Percentiles rank a stretch among this genome's conserved stretches.
These are phyloP conservation scores for Tuber aestivum DNA, from an alignment of 495 filamentous ascomycete genomes.

Conservation along the genomic window DNA sequence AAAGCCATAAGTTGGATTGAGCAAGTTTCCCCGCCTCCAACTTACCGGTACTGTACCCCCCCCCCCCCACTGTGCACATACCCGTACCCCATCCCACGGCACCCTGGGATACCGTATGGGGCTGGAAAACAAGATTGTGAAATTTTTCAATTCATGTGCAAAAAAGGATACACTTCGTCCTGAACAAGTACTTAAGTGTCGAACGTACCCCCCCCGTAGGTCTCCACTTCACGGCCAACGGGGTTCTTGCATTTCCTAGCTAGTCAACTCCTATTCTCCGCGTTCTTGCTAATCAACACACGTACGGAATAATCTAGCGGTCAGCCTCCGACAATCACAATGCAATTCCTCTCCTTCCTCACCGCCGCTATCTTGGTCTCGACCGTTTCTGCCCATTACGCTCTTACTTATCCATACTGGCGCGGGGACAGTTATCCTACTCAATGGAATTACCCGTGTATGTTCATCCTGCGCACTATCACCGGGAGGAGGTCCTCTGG, in stretches of 20 bases:
- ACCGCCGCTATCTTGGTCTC: conserved; percentile 44
- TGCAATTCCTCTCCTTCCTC: conserved; percentile 32
- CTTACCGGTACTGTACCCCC: not conserved
- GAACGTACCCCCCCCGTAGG: conserved; percentile 2
- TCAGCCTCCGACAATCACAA: conserved; percentile 6
- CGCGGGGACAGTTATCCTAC: conserved; percentile 52
- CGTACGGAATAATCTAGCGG: not conserved
- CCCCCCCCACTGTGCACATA: conserved; percentile 9
- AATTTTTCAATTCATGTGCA: not conserved
- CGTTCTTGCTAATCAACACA: not conserved
- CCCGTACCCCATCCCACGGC: not conserved
- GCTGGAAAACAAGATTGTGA: not conserved
- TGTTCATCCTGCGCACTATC: conserved; percentile 21
- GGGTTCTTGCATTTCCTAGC: not conserved
- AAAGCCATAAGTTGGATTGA: conserved; percentile 18
- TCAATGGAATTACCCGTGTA: conserved; percentile 59
- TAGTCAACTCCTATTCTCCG: not conserved
- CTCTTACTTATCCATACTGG: conserved; percentile 54
- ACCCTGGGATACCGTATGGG: conserved; percentile 6
- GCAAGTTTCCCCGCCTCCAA: conserved; percentile 38
- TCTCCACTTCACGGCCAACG: conserved; percentile 1
- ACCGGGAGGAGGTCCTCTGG: not conserved
- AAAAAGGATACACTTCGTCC: not conserved
- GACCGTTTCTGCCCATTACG: conserved; percentile 54
- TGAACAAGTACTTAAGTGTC: conserved; percentile 20